Conservation (phyloP, 305 asterid species). For the Fraxinus xanthoxyloides region DNA sequence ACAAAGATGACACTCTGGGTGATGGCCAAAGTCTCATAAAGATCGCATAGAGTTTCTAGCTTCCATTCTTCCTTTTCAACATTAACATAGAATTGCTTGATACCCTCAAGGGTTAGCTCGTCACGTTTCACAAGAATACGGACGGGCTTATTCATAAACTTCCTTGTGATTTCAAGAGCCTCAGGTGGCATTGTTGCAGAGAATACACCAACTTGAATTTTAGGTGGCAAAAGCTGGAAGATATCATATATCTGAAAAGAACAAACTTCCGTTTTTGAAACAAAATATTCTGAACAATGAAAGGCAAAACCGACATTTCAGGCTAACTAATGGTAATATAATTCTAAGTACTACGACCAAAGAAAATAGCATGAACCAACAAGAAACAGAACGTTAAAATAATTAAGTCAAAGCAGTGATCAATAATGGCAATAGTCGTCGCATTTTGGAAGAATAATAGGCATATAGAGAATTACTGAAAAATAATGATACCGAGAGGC, state of each 20-base stretch:
- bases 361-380: not conserved
- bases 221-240: conserved; percentile 12
- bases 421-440: not conserved
- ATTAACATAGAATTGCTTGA: conserved; percentile 5
- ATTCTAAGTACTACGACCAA: not conserved
- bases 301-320: not conserved
- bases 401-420: not conserved
- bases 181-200: conserved; percentile 5
- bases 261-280: not conserved
- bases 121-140: conserved; percentile 20
- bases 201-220: conserved; percentile 12
- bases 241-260: conserved; percentile 11
- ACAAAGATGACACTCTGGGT: conserved; percentile 24
- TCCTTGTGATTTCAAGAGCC: conserved; percentile 1
- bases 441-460: not conserved
- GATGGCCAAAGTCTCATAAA: conserved; percentile 14
- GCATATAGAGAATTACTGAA: not conserved
- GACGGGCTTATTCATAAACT: conserved; percentile 4
- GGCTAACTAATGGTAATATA: not conserved
- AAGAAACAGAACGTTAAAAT: not conserved
- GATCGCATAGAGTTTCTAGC: conserved; percentile 20
- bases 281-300: not conserved
- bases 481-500: not conserved
- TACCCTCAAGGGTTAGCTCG: conserved; percentile 18
- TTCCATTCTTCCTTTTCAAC: conserved; percentile 14